Evolutionary conservation across 1,139 yeast species (phyloP), one percentile per base, ranked within the genome.

Genomic region (Geotrichum reessii): DNA sequence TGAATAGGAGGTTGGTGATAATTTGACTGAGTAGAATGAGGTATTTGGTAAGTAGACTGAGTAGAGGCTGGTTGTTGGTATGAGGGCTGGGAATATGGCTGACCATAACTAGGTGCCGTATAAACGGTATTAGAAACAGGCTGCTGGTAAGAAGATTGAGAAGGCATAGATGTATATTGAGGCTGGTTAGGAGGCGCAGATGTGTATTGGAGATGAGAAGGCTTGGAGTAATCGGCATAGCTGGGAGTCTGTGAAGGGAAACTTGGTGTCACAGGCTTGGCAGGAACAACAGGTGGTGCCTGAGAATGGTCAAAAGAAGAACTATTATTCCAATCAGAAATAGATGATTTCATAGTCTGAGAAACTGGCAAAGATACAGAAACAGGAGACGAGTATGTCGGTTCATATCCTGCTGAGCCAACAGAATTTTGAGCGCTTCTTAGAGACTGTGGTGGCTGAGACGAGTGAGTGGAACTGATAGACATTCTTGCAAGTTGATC

Each of bases 401-500:
- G 22, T 37, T 42, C 19, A 24, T 47, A 50, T 40, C 50, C 50
- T 17, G 56, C 17, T 8, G 54, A 25, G 33, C 33, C 12, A n/a
- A 52, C 44, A 24, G 47, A 28, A 47, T 40, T 11, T 1, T 31
- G 50, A 27, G 24, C 19, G 11, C 17, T 44, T 14, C 14, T 3
- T 7, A 28, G 19, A 19, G 56, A 28, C 9, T 31, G 31, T 5
- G 47, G 22, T 5, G 53, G 52, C 17, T 19, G 28, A 50, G 50
- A 46, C 14, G 50, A 22, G 12, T 56, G 58, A 5, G 58, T 44
- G 17, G 44, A 37, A 19, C 56, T 51, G 6, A 68, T 47, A 1
- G 69, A 66, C 50, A 68, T 50, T 27, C 62, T 64, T 6, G 68
- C 58, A 33, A 69, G 61, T 59, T 69, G 71, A 37, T 63, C 63